These are phyloP conservation scores for Tetrahymena malaccensis DNA, from an alignment of 73 alveolate genomes.

Conservation along the genomic window DNA sequence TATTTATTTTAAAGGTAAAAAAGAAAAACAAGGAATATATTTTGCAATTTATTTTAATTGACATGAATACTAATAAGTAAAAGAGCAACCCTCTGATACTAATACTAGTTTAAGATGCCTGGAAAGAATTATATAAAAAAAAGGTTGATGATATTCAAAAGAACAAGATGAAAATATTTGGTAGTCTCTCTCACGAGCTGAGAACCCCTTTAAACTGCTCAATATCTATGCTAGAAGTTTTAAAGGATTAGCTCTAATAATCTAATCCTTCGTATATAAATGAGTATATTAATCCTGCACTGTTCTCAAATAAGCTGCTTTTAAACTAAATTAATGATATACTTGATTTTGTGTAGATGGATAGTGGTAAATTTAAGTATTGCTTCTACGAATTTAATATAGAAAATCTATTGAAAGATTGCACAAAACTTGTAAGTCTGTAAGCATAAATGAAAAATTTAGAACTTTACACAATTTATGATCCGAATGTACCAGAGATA, in stretches of 20 bases:
- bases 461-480: neutral
- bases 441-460: neutral
- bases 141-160: neutral
- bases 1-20: neutral
- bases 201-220: neutral
- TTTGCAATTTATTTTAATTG: neutral
- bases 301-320: neutral
- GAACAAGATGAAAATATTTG: neutral
- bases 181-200: neutral
- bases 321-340: conserved; percentile 32
- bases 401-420: neutral
- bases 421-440: neutral
- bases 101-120: neutral
- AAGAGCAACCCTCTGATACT: neutral
- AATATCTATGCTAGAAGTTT: neutral
- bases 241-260: neutral
- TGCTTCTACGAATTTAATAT: neutral
- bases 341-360: conserved; percentile 21
- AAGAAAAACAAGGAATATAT: neutral
- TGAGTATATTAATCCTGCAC: conserved; percentile 6
- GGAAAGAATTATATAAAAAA: neutral
- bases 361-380: conserved; percentile 8
- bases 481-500: neutral
- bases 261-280: neutral
- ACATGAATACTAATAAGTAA: neutral